phyloP scores from a whole-genome alignment of 2,329 filamentous ascomycete species.

The Penicillium sp. region DNA sequence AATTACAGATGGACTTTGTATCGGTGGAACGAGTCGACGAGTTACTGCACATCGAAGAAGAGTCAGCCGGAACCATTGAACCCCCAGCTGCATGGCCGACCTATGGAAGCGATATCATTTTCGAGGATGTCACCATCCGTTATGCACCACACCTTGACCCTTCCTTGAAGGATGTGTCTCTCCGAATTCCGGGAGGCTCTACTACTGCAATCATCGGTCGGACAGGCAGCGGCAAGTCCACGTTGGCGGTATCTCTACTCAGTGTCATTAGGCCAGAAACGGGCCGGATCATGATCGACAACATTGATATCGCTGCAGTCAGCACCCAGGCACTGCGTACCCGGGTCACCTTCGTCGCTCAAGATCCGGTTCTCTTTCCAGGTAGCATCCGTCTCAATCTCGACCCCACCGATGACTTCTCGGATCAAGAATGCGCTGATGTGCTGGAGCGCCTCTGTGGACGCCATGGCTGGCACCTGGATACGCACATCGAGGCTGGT shows the following conservation, averaged over 20 bases:
- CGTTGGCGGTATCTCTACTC: conserved; percentile 59
- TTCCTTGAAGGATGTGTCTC: conserved; percentile 62
- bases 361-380: conserved; percentile 62
- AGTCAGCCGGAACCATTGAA: conserved; percentile 59
- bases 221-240: conserved; percentile 77
- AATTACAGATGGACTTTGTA: conserved; percentile 87
- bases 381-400: conserved; percentile 59
- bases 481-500: conserved; percentile 55
- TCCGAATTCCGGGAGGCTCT: conserved; percentile 70
- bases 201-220: conserved; percentile 75
- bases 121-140: conserved; percentile 69
- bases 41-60: conserved; percentile 71
- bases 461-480: conserved; percentile 53
- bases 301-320: conserved; percentile 56
- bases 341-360: conserved; percentile 61
- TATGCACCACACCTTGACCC: conserved; percentile 75
- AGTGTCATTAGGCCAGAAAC: conserved; percentile 51
- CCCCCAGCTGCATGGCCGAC: conserved; percentile 75
- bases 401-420: conserved; percentile 56
- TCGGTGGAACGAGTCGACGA: conserved; percentile 83
- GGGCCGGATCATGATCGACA: conserved; percentile 57
- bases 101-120: conserved; percentile 65
- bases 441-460: conserved; percentile 53
- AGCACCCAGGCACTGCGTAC: conserved; percentile 56
- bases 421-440: conserved; percentile 50